Conservation (phyloP, 202 grass and related monocot species). For the Digitaria exilis region DNA sequence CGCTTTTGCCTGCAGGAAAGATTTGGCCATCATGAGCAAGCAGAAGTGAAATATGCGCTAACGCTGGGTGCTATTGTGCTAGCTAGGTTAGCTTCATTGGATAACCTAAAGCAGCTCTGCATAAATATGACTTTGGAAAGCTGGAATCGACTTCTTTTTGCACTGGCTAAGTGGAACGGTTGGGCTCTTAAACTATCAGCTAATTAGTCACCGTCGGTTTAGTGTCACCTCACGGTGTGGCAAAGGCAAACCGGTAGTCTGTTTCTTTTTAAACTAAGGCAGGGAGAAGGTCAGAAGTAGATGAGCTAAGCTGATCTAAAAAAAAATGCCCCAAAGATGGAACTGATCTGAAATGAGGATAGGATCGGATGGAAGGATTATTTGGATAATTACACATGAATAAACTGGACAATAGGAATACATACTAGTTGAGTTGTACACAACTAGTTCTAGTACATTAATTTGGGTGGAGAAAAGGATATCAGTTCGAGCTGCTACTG, state of each 20-base stretch:
- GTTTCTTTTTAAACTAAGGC: not conserved
- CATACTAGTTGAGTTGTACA: no score
- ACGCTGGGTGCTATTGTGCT: not conserved
- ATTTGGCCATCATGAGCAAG: constrained; percentile 45
- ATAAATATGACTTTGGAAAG: constrained; percentile 27
- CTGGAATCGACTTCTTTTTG: not conserved
- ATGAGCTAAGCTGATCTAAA: not conserved
- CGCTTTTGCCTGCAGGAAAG: constrained; percentile 43
- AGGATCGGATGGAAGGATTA: no score
- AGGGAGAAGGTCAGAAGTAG: not conserved
- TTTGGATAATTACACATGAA: no score
- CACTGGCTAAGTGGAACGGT: constrained; percentile 19
- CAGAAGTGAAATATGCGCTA: constrained; percentile 7
- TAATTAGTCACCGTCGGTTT: not conserved
- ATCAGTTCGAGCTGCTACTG: no score
- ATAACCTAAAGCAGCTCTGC: constrained; percentile 25
- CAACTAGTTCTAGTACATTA: no score
- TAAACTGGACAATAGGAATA: no score
- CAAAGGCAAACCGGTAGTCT: not conserved
- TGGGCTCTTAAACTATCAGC: not conserved
- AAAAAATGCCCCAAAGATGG: not conserved
- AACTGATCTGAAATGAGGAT: not conserved
- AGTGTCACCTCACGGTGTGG: constrained; percentile 7
- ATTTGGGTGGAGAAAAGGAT: no score
- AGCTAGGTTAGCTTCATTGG: constrained; percentile 12